These are phyloP conservation scores for Bipolaris cookei DNA, from an alignment of 2,329 filamentous ascomycete genomes.

Conservation along the genomic window DNA sequence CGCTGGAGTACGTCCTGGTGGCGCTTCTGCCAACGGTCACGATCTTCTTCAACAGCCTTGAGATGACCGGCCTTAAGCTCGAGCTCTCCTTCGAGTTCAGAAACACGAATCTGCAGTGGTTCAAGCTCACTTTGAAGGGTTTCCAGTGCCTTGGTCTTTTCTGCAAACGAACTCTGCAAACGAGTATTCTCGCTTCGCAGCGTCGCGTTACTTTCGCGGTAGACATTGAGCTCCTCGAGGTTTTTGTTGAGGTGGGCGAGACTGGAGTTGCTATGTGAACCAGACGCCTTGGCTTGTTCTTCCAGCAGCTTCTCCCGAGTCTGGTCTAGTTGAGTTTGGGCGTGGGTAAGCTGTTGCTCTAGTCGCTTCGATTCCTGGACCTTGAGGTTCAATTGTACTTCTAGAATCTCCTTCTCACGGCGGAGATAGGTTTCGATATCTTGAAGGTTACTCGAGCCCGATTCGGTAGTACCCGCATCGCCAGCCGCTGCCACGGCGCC, in stretches of 20 bases:
- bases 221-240: conserved; percentile 92
- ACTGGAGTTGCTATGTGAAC: conserved; percentile 73
- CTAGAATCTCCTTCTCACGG: conserved; percentile 95
- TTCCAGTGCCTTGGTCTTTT: conserved; percentile 76
- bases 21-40: conserved; percentile 93
- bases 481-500: conserved; percentile 55
- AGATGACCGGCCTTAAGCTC: conserved; percentile 86
- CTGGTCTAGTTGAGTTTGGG: conserved; percentile 87
- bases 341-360: conserved; percentile 87
- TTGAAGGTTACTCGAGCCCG: conserved; percentile 76
- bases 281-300: conserved; percentile 78
- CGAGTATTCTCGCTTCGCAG: conserved; percentile 85
- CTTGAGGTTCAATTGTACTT: conserved; percentile 93
- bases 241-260: conserved; percentile 94
- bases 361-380: conserved; percentile 85
- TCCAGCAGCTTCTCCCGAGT: conserved; percentile 87
- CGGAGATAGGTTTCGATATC: conserved; percentile 91
- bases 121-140: conserved; percentile 77
- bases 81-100: conserved; percentile 81
- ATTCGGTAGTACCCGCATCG: conserved; percentile 60
- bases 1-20: conserved; percentile 95
- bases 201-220: conserved; percentile 92
- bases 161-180: conserved; percentile 74
- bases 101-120: conserved; percentile 79
- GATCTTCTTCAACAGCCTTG: conserved; percentile 85